Conservation (phyloP, 495 filamentous ascomycete genomes). For the Chlorociboria aeruginascens region DNA sequence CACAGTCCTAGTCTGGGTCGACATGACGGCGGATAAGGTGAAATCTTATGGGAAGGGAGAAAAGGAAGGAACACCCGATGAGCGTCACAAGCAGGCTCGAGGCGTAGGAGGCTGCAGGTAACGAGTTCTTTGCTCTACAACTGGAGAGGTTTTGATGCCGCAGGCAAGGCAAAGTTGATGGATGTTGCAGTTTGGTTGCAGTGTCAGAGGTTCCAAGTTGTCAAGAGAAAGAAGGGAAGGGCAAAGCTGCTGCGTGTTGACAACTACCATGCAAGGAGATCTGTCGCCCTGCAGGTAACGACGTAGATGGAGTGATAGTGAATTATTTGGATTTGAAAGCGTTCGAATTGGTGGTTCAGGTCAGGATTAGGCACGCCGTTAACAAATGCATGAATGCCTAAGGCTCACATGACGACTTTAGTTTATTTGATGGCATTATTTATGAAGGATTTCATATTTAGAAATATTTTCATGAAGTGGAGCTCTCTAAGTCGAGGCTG, state of each 20-base stretch:
- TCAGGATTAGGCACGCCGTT: not conserved
- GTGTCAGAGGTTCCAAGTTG: not conserved
- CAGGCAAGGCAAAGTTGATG: no score
- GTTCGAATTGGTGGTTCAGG: not conserved
- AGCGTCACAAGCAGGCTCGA: not conserved
- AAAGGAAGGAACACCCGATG: not conserved
- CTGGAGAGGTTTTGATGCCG: not conserved
- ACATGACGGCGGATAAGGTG: constrained; percentile 5
- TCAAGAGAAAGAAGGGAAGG: not conserved
- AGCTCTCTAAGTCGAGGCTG: no score
- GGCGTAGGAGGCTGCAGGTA: not conserved
- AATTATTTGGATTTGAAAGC: not conserved
- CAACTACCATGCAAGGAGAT: not conserved
- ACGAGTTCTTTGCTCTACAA: not conserved
- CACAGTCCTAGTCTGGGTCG: constrained; percentile 4
- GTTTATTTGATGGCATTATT: no score
- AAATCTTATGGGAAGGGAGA: not conserved
- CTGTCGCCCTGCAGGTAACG: not conserved
- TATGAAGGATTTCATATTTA: no score
- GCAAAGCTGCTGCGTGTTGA: not conserved
- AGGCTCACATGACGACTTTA: no score
- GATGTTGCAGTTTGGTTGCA: not conserved
- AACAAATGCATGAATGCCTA: not conserved
- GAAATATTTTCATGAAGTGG: no score
- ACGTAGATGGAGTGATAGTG: not conserved